Percentiles rank a stretch among this genome's conserved stretches.
phyloP scores from a whole-genome alignment of 106 monocot species.

The Dendrobium chrysotoxum region DNA sequence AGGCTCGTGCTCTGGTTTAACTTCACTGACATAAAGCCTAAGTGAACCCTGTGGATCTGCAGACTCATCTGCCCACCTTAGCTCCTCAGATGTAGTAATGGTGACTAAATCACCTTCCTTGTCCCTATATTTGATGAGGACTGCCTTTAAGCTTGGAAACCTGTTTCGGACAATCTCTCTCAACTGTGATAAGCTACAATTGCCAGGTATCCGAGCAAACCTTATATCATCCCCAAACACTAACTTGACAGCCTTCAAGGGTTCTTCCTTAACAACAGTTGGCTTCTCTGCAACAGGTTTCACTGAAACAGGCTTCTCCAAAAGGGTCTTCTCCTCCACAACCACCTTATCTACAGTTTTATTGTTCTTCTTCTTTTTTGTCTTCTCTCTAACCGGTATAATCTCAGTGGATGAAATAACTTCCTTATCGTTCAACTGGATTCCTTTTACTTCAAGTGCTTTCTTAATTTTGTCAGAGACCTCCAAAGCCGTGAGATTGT shows the following conservation, averaged over 20 bases:
- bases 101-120: slow-evolving; percentile 91
- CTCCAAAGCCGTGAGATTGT: slow-evolving; percentile 76
- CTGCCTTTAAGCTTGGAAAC: slow-evolving; percentile 62
- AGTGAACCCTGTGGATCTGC: slow-evolving; percentile 51
- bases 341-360: slow-evolving; percentile 17
- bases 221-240: slow-evolving; percentile 93
- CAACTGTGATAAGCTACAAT: slow-evolving; percentile 50
- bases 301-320: not conserved
- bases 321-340: slow-evolving; percentile 5
- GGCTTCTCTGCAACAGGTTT: not conserved
- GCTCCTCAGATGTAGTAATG: slow-evolving; percentile 75
- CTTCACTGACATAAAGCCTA: slow-evolving; percentile 66
- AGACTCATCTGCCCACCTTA: slow-evolving; percentile 73
- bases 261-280: slow-evolving; percentile 22
- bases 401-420: slow-evolving; percentile 19
- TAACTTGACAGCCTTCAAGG: slow-evolving; percentile 48
- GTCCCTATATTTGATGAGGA: slow-evolving; percentile 85
- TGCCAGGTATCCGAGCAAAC: slow-evolving; percentile 52
- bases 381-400: slow-evolving; percentile 30
- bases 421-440: slow-evolving; percentile 39
- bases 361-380: slow-evolving; percentile 41
- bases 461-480: slow-evolving; percentile 68
- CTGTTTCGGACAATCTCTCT: slow-evolving; percentile 51
- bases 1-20: slow-evolving; percentile 70
- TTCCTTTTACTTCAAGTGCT: slow-evolving; percentile 50